Evolutionary conservation across 176 grass and related monocot species (phyloP), one percentile per base, ranked within the genome.

Genomic region (Poa annua): DNA sequence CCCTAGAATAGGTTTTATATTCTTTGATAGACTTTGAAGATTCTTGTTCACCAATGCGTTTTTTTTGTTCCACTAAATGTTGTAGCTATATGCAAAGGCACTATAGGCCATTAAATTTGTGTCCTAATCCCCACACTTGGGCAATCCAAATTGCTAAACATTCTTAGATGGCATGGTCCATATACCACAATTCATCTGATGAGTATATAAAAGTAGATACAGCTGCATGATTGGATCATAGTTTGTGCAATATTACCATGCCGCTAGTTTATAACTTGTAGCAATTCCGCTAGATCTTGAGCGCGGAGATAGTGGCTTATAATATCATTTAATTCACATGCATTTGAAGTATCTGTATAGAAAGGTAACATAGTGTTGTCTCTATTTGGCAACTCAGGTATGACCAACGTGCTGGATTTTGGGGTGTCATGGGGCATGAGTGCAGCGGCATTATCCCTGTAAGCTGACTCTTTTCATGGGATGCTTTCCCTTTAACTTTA

Each of bases 361-460:
- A 13, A 85, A 74, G 35, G 33, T 79, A 74, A 89, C 56, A 78
- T 64, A 64, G 3, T 20, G 19, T 65, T 65, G 66, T 76, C 34
- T 80, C 21, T 34, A 19, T 48, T 79, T 66, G 66, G 0, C 24
- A 68, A 79, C 87, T 75, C 69, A 98, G 96, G 96, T 98, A 98
- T 64, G 96, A 98, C 86, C 78, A 88, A 29, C 84, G 70, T 74
- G 96, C 96, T 82, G 96, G 96, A 95, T 98, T 98, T 95, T 98
- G 96, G 96, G 96, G 96, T 63, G 85, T 90, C 76, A 90, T 95
- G 85, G 90, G 92, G 21, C 86, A 61, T 1, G 86, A 92, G 66
- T 98, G 96, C 7, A 90, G 92, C 56, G 96, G 96, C 66, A 95
- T 98, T 83, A 93, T 98, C 62, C 92, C 92, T 69, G 96, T 98